Base-by-base conservation (phyloP, 2,329 filamentous ascomycete genomes). In the Colletotrichum echinochloae region DNA sequence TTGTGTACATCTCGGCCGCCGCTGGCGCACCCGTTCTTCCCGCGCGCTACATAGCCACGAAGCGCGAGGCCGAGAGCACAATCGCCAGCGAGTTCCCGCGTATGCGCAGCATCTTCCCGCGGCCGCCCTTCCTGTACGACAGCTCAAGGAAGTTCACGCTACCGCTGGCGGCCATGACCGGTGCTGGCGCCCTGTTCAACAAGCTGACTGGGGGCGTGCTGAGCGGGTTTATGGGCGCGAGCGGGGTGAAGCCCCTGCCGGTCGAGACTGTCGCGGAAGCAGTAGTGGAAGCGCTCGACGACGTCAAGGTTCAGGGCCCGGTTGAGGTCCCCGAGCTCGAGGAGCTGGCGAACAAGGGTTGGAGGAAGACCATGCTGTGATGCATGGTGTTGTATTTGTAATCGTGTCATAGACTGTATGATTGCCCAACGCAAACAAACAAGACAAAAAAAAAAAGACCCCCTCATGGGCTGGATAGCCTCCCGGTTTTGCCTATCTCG, bases 61-160 rank as follows among this genome's bases (percentile, higher is more conserved):
- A 99, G 83, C 86, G 96, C 73, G 93, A 97, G 79, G 96, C 96
- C 9, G 96, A 99, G 82, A 87, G 85, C 67, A 87, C 90, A 33
- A 94, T 98, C 75, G 83, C 90, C 39, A 87, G 86, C 65, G 88
- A 89, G 73, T 94, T 97, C 75, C 92, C 93, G 0, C 80, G 85
- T 33, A 90, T 97, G 87, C 89, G 96, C 26, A 90, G 88, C 73
- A 84, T 98, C 71, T 98, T 98, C 80, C 82, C 97, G 65, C 88
- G 96, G 37, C 90, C 95, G 14, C 92, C 92, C 0, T 96, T 99
- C 81, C 85, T 99, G 85, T 99, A 95, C 81, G 96, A 98, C 79
- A 87, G 86, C 65, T 94, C 91, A 69, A 88, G 96, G 72, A 88
- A 90, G 20, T 87, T 98, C 74, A 98, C 96, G 0, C 81, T 98